These are phyloP conservation scores for Beverwykella pulmonaria DNA, from an alignment of 495 filamentous ascomycete species.

Conservation along the genomic window DNA sequence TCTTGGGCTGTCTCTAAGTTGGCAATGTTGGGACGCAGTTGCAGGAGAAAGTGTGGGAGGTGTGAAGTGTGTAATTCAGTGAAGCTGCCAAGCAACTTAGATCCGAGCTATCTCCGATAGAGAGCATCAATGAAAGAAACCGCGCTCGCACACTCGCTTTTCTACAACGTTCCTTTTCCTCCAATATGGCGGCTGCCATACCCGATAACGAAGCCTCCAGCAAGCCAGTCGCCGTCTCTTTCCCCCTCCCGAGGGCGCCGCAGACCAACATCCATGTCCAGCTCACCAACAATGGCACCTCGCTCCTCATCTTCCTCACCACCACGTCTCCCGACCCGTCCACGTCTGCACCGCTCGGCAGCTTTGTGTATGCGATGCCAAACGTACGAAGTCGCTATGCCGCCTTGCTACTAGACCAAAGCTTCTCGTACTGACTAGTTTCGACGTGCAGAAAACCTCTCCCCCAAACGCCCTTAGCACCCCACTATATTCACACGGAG, in stretches of 20 bases:
- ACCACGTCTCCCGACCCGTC: constrained; percentile 61
- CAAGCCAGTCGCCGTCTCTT: constrained; percentile 66
- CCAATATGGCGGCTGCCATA: constrained; percentile 20
- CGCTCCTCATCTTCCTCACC: constrained; percentile 73
- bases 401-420: neutral
- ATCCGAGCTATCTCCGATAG: constrained; percentile 22
- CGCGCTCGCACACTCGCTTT: neutral
- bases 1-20: neutral
- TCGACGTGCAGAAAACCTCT: constrained; percentile 52
- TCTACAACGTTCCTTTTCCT: neutral
- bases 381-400: constrained; percentile 60
- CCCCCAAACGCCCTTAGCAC: constrained; percentile 70
- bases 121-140: too few relatives aligned
- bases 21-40: neutral
- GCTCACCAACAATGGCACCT: constrained; percentile 67
- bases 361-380: constrained; percentile 90
- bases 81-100: too few relatives aligned
- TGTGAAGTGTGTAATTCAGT: too few relatives aligned
- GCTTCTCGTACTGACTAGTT: neutral
- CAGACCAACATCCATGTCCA: constrained; percentile 81
- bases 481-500: constrained; percentile 70
- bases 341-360: constrained; percentile 61
- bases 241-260: constrained; percentile 73
- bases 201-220: constrained; percentile 27
- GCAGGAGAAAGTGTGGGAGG: neutral